Base-by-base conservation (phyloP, 305 asterid species). In the Salvia sclarea region DNA sequence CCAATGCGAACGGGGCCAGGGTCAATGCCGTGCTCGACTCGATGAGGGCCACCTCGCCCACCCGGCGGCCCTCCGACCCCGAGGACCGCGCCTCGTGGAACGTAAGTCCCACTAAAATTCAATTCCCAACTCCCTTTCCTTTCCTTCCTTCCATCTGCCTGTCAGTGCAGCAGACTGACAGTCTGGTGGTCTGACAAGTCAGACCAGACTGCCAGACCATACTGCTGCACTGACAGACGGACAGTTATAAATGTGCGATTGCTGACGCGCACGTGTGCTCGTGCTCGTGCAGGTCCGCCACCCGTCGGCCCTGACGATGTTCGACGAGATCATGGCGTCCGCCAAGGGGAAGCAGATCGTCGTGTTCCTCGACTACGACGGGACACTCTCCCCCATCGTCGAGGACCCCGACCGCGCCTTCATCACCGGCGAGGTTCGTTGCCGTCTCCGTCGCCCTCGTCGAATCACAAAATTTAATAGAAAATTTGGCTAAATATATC, bases 361-460 rank as follows among this genome's bases (percentile, higher is more conserved):
- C 2, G 88, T 93, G 49, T 93, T 93, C 66, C 60, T 93, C 37
- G 98, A 93, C 71, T 93, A 93, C 21, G 98, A 93, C 61, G 98
- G 97, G 35, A 90, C 98, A 14, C 82, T 93, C 20, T 93, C 98
- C 11, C 96, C 98, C 56, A 93, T 90, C 30, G 98, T 93, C 2
- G 88, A 83, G 20, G 92, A 93, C 54, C 98, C 98, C 2, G 97
- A 93, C 3, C 71, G 79, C n/a, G 98, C 98, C 62, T 85, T 86
- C 81, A 90, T 93, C 77, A 76, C 96, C 13, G 44, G 13, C 3
- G 97, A 88, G 92, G 98, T 92, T 7, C 25, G 60, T 53, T 20
- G 6, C 17, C 11, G 2, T 45, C 8, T 1, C 6, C 17, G 1
- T 21, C 38, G 1, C 17, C 22, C 3, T 24, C 17, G 1, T n/a